These are phyloP conservation scores for Cercis canadensis DNA, from an alignment of 306 rosid genomes.

Conservation along the genomic window DNA sequence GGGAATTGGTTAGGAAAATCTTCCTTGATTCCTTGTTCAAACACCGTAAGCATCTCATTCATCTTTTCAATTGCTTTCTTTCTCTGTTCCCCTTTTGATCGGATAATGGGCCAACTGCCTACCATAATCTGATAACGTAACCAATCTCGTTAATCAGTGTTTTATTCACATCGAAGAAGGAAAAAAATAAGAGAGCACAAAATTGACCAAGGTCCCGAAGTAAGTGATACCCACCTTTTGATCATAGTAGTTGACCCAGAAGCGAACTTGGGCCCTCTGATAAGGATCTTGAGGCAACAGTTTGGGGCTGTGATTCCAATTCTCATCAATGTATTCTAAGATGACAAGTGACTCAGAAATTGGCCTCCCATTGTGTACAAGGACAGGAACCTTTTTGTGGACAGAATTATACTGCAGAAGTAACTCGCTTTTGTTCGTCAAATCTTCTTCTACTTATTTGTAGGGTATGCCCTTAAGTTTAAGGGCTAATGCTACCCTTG, in stretches of 20 bases:
- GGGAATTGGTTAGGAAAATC: conserved; percentile 33
- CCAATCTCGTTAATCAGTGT: background rate
- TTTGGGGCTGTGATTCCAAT: conserved; percentile 43
- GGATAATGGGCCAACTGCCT: background rate
- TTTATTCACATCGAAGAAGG: no score
- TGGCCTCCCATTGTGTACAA: conserved; percentile 47
- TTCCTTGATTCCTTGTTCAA: background rate
- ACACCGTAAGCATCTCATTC: background rate
- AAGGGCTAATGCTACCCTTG: conserved; percentile 46
- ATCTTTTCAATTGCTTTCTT: conserved; percentile 36
- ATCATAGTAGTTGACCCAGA: no score
- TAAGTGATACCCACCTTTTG: conserved; percentile 18
- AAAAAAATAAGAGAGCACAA: no score
- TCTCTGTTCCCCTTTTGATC: conserved; percentile 40
- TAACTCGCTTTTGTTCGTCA: conserved; percentile 42
- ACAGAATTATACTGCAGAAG: conserved; percentile 48
- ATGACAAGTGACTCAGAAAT: conserved; percentile 48
- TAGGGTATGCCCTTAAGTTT: conserved; percentile 53
- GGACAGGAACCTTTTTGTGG: conserved; percentile 48
- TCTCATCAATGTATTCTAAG: conserved; percentile 53
- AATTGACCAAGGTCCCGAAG: background rate
- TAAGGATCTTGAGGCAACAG: conserved; percentile 50
- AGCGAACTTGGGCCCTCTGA: conserved; percentile 22
- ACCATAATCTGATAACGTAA: conserved; percentile 27
- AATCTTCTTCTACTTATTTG: conserved; percentile 41